Evolutionary conservation across 139 green algal species (phyloP).

Genomic region (Chlorella sorokiniana): DNA sequence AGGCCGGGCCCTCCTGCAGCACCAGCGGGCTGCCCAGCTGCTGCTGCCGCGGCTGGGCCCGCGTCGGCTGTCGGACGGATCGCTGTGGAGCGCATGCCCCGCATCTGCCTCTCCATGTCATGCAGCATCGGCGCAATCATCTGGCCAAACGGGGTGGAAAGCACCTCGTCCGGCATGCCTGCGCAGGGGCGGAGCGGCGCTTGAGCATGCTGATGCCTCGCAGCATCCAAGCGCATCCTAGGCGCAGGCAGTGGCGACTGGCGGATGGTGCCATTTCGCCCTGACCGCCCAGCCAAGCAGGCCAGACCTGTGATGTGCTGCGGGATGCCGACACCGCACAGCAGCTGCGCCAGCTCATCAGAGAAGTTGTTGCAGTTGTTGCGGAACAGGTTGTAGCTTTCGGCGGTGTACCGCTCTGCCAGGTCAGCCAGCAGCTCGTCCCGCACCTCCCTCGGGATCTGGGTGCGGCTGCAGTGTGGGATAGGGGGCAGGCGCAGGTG

Average conservation of each 20-base stretch:
- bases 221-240: too few species aligned
- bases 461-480: constrained; percentile 4
- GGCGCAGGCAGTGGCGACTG: too few species aligned
- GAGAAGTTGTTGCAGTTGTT: constrained; percentile 88
- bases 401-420: constrained; percentile 38
- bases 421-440: constrained; percentile 36
- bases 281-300: not conserved
- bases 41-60: not conserved
- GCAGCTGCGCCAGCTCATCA: constrained; percentile 62
- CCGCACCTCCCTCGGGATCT: constrained; percentile 13
- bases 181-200: not conserved
- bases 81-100: constrained; percentile 7
- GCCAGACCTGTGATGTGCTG: constrained; percentile 51
- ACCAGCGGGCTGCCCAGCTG: not conserved
- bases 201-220: too few species aligned
- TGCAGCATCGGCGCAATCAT: constrained; percentile 54
- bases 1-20: not conserved
- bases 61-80: not conserved
- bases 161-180: constrained; percentile 44
- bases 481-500: not conserved
- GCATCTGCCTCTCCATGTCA: constrained; percentile 37
- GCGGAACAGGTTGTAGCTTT: constrained; percentile 67
- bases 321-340: constrained; percentile 57
- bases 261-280: too few species aligned
- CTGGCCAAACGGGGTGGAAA: constrained; percentile 58